phyloP scores from a whole-genome alignment of 768 basidiomycete species.

The Lyophyllum shimeji region DNA sequence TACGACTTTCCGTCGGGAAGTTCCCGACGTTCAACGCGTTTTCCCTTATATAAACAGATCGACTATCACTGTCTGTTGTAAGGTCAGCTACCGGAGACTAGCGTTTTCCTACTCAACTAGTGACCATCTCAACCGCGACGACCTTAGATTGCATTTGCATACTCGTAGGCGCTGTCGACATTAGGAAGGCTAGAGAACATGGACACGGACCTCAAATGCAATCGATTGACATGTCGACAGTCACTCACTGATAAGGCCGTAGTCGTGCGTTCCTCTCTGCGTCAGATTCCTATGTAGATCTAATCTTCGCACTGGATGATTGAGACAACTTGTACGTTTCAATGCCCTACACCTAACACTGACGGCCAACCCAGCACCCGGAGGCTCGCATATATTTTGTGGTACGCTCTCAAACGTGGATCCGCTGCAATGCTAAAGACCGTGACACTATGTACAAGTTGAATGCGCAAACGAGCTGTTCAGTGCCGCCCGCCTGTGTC shows the following conservation, averaged over 20 bases:
- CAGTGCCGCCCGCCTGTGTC: conserved; percentile 73
- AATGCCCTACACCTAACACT: conserved; percentile 1
- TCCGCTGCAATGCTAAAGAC: neutral
- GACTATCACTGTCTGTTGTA: too few relatives aligned
- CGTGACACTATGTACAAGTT: conserved; percentile 32
- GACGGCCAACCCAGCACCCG: neutral
- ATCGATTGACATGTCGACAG: conserved; percentile 73
- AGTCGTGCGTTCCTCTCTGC: conserved; percentile 54
- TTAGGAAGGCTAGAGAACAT: too few relatives aligned
- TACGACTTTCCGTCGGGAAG: too few relatives aligned
- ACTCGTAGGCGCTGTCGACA: neutral
- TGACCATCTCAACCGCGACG: neutral
- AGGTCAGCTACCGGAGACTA: too few relatives aligned
- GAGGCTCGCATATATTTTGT: conserved; percentile 89
- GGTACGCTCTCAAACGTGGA: conserved; percentile 37
- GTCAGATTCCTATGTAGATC: neutral
- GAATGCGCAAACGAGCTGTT: conserved; percentile 87
- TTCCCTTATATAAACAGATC: too few relatives aligned
- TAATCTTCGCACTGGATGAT: neutral
- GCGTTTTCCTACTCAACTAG: too few relatives aligned
- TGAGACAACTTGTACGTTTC: conserved; percentile 26
- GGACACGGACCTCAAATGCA: conserved; percentile 79
- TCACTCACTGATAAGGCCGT: conserved; percentile 76
- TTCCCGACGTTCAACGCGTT: too few relatives aligned
- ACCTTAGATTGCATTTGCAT: neutral